Percentiles rank a stretch among this genome's conserved stretches.
These are phyloP conservation scores for Cyberlindnera euphorbiae DNA, from an alignment of 805 yeast genomes.

Conservation along the genomic window DNA sequence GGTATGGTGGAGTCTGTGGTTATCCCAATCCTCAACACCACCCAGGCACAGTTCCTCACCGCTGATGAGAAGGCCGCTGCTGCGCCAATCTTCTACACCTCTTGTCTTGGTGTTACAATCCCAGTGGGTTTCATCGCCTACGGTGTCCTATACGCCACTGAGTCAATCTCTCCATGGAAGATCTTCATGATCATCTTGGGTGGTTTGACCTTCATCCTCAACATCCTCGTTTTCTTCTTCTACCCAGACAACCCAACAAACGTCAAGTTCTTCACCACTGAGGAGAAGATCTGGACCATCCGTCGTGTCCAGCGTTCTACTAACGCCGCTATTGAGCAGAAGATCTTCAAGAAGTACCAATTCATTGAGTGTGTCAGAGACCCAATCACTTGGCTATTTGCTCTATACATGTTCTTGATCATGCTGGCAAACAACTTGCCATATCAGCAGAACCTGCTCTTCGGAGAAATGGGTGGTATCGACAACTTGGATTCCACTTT, in stretches of 20 bases:
- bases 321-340: constrained; percentile 39
- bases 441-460: constrained; percentile 48
- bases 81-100: constrained; percentile 49
- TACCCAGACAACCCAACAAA: constrained; percentile 57
- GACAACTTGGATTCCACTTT: constrained; percentile 43
- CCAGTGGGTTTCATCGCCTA: constrained; percentile 48
- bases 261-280: constrained; percentile 40
- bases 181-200: constrained; percentile 54
- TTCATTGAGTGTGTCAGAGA: constrained; percentile 40
- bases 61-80: constrained; percentile 44
- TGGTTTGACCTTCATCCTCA: constrained; percentile 41
- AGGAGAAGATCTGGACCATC: constrained; percentile 50
- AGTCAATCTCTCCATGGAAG: constrained; percentile 41
- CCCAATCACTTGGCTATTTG: constrained; percentile 35
- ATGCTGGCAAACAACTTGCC: constrained; percentile 49
- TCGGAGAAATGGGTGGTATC: constrained; percentile 40
- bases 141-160: constrained; percentile 30
- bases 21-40: constrained; percentile 39
- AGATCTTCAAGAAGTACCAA: constrained; percentile 38
- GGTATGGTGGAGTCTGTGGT: constrained; percentile 47
- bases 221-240: constrained; percentile 30
- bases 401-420: constrained; percentile 31
- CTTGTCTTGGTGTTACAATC: constrained; percentile 47
- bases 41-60: constrained; percentile 47
- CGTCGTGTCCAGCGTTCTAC: constrained; percentile 36